phyloP scores from a whole-genome alignment of 1,284 basidiomycete genomes.

The Porodaedalea pini region DNA sequence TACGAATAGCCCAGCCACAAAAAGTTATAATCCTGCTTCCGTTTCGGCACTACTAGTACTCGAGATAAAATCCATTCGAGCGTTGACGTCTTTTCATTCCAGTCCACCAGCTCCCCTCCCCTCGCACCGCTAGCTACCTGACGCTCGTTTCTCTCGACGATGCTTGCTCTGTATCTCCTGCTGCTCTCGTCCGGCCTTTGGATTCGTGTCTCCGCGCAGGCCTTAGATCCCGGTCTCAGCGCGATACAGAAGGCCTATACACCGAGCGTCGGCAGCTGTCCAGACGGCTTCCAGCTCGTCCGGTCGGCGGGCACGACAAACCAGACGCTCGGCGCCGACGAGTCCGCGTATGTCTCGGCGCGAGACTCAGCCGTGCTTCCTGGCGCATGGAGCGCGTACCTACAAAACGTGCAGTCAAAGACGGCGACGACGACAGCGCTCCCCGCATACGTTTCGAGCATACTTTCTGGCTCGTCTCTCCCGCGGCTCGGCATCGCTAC shows the following conservation, averaged over 20 bases:
- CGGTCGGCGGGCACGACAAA: slow-evolving; percentile 22
- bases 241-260: slow-evolving; percentile 10
- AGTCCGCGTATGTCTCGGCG: slow-evolving; percentile 30
- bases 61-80: no score
- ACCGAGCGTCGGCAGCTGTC: slow-evolving; percentile 11
- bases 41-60: no score
- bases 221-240: not conserved
- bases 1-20: no score
- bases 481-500: slow-evolving; percentile 42
- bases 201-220: not conserved
- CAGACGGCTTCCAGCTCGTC: slow-evolving; percentile 17
- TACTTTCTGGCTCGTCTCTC: slow-evolving; percentile 26
- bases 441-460: slow-evolving; percentile 34
- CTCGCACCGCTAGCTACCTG: no score
- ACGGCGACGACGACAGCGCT: slow-evolving; percentile 22
- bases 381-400: slow-evolving; percentile 33
- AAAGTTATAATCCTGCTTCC: no score
- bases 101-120: no score
- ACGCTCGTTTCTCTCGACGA: not conserved
- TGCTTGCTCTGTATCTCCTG: not conserved
- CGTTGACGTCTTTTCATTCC: no score
- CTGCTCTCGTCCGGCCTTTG: not conserved
- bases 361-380: slow-evolving; percentile 32
- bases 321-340: slow-evolving; percentile 32
- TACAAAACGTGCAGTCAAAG: slow-evolving; percentile 33